phyloP scores from a whole-genome alignment of 805 yeast species.

The Lachancea thermotolerans region DNA sequence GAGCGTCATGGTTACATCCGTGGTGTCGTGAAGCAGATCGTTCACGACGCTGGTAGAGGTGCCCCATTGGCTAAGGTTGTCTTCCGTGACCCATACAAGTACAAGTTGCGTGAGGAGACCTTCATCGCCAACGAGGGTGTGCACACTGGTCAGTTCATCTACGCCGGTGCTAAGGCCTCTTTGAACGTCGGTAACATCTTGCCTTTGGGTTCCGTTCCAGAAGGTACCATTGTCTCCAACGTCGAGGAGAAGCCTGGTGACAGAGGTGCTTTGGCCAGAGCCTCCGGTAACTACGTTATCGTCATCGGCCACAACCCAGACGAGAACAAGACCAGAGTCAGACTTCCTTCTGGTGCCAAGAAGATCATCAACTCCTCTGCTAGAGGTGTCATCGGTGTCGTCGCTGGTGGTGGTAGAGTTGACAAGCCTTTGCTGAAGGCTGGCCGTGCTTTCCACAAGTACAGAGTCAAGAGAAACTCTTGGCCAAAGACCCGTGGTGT shows the following conservation, averaged over 20 bases:
- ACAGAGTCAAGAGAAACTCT: slow-evolving; percentile 98
- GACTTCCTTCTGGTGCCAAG: slow-evolving; percentile 99
- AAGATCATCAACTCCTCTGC: slow-evolving; percentile 91
- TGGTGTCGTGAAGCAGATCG: slow-evolving; percentile 97
- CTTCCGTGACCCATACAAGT: slow-evolving; percentile 99
- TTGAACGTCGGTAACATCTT: slow-evolving; percentile 94
- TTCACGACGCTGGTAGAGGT: slow-evolving; percentile 99
- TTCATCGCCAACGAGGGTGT: slow-evolving; percentile 99
- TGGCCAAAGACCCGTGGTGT: slow-evolving; percentile 99
- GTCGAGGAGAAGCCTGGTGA: slow-evolving; percentile 99
- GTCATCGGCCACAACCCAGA: slow-evolving; percentile 99
- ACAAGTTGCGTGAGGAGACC: slow-evolving; percentile 95
- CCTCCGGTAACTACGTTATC: slow-evolving; percentile 99
- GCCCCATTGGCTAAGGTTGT: slow-evolving; percentile 99
- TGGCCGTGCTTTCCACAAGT: slow-evolving; percentile 99
- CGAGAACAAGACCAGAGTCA: slow-evolving; percentile 97
- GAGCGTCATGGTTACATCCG: slow-evolving; percentile 99
- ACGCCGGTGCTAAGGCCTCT: slow-evolving; percentile 98
- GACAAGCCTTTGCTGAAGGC: slow-evolving; percentile 99
- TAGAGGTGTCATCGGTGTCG: slow-evolving; percentile 99
- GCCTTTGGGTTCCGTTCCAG: slow-evolving; percentile 96
- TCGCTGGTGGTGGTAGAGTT: slow-evolving; percentile 99
- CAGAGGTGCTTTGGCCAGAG: slow-evolving; percentile 99
- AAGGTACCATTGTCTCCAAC: slow-evolving; percentile 98
- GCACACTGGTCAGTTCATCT: slow-evolving; percentile 98